These are phyloP conservation scores for Corrigiola litoralis DNA, from an alignment of 179 eudicot species.

Conservation along the genomic window DNA sequence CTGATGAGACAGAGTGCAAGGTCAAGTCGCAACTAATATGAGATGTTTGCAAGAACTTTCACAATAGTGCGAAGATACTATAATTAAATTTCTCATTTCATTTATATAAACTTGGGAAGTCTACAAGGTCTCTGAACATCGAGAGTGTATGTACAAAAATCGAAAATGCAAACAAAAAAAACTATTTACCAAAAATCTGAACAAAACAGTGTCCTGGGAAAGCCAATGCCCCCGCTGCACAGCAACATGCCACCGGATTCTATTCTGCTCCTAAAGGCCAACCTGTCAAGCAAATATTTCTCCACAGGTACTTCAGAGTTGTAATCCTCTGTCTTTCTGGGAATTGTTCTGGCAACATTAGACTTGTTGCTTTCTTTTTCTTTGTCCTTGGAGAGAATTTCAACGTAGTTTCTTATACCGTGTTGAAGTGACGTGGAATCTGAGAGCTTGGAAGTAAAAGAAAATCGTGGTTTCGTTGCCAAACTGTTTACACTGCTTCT, in stretches of 20 bases:
- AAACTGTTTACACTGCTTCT: constrained; percentile 18
- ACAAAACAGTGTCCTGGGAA: constrained; percentile 38
- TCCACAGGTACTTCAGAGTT: constrained; percentile 26
- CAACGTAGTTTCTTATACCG: constrained; percentile 49
- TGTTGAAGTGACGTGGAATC: constrained; percentile 33
- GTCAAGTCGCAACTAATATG: too few species aligned
- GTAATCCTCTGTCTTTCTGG: constrained; percentile 30
- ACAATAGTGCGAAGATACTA: neutral
- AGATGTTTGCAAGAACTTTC: neutral
- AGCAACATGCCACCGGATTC: constrained; percentile 76
- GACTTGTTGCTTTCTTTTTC: constrained; percentile 21
- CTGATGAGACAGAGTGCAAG: too few species aligned
- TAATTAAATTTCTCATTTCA: neutral
- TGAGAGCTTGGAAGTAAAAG: constrained; percentile 36
- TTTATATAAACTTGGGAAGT: neutral
- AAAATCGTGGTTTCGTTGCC: constrained; percentile 35
- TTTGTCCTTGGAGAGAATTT: constrained; percentile 38
- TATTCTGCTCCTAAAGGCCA: constrained; percentile 48
- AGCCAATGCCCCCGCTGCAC: constrained; percentile 49
- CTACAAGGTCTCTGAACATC: neutral
- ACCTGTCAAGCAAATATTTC: constrained; percentile 48
- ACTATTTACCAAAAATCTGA: constrained; percentile 25
- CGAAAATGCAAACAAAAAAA: neutral
- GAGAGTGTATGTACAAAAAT: constrained; percentile 7
- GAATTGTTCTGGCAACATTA: constrained; percentile 14